Percentiles rank a stretch among this genome's conserved stretches.
phyloP scores from a whole-genome alignment of 208 protist genomes.

The Lotmaria passim region DNA sequence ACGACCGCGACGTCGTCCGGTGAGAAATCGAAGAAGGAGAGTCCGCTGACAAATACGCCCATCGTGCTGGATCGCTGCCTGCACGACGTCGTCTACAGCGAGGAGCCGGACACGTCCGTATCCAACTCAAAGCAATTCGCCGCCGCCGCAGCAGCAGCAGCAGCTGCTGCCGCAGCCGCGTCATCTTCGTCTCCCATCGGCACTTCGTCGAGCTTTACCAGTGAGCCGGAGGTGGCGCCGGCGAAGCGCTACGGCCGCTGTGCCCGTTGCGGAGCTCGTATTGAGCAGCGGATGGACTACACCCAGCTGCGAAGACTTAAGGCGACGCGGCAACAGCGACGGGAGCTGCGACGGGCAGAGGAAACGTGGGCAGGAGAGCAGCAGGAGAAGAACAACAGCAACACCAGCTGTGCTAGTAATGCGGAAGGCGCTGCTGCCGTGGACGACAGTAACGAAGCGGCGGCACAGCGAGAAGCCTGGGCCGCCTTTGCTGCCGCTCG shows the following conservation, averaged over 20 bases:
- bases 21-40: background rate
- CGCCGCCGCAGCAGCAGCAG: constrained; percentile 7
- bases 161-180: background rate
- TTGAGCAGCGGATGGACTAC: constrained; percentile 40
- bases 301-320: constrained; percentile 29
- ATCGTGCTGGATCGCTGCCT: constrained; percentile 32
- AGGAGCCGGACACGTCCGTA: constrained; percentile 21
- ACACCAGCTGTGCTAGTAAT: background rate
- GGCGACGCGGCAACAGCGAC: constrained; percentile 19
- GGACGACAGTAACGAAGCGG: background rate
- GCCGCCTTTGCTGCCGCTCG: constrained; percentile 8
- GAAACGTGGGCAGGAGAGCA: background rate
- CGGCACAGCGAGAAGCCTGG: constrained; percentile 13
- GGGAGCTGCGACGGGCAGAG: constrained; percentile 13
- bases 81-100: constrained; percentile 39
- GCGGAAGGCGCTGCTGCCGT: background rate
- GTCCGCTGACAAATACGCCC: constrained; percentile 1
- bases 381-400: constrained; percentile 5
- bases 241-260: constrained; percentile 35
- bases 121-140: constrained; percentile 17
- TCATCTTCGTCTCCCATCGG: background rate
- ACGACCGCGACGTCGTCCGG: too few relatives aligned
- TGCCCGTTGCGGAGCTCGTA: constrained; percentile 34
- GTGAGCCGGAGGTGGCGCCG: constrained; percentile 23
- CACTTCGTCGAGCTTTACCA: background rate